A percentile compares a stretch with the other conserved stretches of the same genome.
phyloP scores from a whole-genome alignment of 192 early-diverging fungal genomes.

The Chytriomyces hyalinus region DNA sequence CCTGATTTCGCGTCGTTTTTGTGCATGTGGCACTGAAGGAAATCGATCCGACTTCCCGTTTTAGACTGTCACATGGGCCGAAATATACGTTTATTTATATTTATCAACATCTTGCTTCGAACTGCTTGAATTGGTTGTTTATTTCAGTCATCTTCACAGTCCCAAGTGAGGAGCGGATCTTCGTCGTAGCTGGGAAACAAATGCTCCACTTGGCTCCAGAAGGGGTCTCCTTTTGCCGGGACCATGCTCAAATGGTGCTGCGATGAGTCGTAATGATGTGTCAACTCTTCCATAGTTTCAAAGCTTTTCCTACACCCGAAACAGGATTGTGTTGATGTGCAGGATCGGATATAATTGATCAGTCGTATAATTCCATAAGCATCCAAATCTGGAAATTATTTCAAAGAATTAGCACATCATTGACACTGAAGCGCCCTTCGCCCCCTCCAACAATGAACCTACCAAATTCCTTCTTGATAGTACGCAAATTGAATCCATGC shows the following conservation, averaged over 20 bases:
- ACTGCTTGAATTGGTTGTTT: not conserved
- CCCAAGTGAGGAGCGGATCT: slow-evolving; percentile 84
- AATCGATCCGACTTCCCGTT: no score
- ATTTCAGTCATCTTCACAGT: slow-evolving; percentile 60
- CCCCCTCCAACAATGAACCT: not conserved
- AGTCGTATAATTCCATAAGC: slow-evolving; percentile 70
- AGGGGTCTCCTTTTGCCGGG: slow-evolving; percentile 23
- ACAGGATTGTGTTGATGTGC: slow-evolving; percentile 67
- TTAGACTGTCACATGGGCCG: no score
- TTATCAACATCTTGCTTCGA: not conserved
- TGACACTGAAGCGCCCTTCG: no score
- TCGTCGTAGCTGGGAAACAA: slow-evolving; percentile 82
- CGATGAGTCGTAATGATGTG: slow-evolving; percentile 60
- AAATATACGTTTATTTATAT: no score
- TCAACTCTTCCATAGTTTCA: slow-evolving; percentile 51
- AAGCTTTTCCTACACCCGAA: slow-evolving; percentile 70
- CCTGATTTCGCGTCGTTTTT: no score
- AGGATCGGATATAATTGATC: slow-evolving; percentile 80
- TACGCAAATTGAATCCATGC: slow-evolving; percentile 77
- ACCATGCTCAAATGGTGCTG: slow-evolving; percentile 34
- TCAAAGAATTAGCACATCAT: no score
- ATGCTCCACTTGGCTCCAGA: slow-evolving; percentile 80
- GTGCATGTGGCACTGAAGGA: no score
- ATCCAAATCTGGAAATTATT: slow-evolving; percentile 7
- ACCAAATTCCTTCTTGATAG: slow-evolving; percentile 41